Base-by-base conservation (phyloP, 306 rosid genomes). In the Rosa persica region DNA sequence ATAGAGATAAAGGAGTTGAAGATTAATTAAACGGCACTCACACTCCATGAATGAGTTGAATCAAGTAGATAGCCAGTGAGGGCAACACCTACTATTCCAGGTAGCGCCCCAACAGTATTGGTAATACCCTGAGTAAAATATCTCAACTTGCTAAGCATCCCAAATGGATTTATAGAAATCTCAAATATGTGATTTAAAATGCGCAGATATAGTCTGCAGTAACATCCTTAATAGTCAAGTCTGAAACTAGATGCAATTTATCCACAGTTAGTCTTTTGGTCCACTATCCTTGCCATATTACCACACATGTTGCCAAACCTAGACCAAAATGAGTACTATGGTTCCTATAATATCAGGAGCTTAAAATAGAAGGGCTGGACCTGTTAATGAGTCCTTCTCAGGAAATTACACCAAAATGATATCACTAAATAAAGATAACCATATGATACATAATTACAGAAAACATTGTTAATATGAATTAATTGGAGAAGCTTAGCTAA, bases 1-100 rank as follows among this genome's bases (percentile, higher is more conserved):
- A 54, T 9, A n/a, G 19, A 6, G 11, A 79, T 70, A 54, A 62
- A 38, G 51, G 76, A 62, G 67, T 77, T 46, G n/a, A 55, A 73
- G 74, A 12, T 51, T 22, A 64, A 43, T 36, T 46, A 64, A 8
- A 55, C 44, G 76, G 65, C 52, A 90, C 99, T 90, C 89, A 96
- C 98, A 83, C 97, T 89, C 99, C 99, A 95, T 57, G 99, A 95
- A 90, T 96, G 97, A 83, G 99, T 96, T 82, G 55, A 80, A 82
- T 96, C 99, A 74, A 96, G 95, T 84, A 93, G 96, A 79, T 89
- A 91, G 60, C 97, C 99, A 2, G 99, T 89, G 88, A 93, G 97
- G 34, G 96, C 96, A 72, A 95, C 96, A 34, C 98, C 98, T 69
- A 95, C 89, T 44, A 93, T 93, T 79, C 98, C 98, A 67, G 98